A percentile compares a stretch with the other conserved stretches of the same genome.
These are phyloP conservation scores for Aspergillus sp. DNA, from an alignment of 2,329 filamentous ascomycete genomes.

Conservation along the genomic window DNA sequence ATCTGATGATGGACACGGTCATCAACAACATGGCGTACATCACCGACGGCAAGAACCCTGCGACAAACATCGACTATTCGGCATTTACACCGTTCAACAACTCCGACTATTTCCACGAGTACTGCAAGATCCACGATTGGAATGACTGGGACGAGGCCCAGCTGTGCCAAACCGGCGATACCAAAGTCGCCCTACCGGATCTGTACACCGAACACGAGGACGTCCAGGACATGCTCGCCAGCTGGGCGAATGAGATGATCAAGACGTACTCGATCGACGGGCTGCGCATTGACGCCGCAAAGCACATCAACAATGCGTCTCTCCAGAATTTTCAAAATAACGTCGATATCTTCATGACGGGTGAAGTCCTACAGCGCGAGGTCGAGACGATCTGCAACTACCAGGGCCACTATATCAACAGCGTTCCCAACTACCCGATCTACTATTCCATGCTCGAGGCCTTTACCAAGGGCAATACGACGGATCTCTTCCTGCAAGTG, in stretches of 20 bases:
- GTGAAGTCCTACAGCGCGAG: constrained; percentile 46
- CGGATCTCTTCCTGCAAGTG: constrained; percentile 26
- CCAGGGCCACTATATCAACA: constrained; percentile 40
- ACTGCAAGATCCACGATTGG: constrained; percentile 35
- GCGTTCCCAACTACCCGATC: constrained; percentile 49
- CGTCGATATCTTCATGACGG: constrained; percentile 45
- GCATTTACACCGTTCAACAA: constrained; percentile 27
- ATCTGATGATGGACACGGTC: constrained; percentile 55
- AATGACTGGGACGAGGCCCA: constrained; percentile 37
- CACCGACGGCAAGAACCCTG: constrained; percentile 27
- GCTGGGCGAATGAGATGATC: constrained; percentile 43
- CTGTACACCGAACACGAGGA: constrained; percentile 45
- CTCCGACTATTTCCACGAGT: constrained; percentile 25
- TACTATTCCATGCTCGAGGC: constrained; percentile 36
- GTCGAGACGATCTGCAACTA: constrained; percentile 41
- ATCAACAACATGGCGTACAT: constrained; percentile 50
- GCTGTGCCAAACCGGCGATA: constrained; percentile 54
- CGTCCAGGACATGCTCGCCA: constrained; percentile 41
- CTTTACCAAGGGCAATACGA: constrained; percentile 34
- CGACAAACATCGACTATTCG: constrained; percentile 25
- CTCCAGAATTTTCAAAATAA: constrained; percentile 38
- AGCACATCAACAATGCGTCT: constrained; percentile 47
- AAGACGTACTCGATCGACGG: constrained; percentile 51
- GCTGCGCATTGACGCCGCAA: constrained; percentile 51
- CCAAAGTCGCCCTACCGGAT: constrained; percentile 48